Conservation (phyloP, 2,329 filamentous ascomycete genomes). For the Neofusicoccum cordaticola region DNA sequence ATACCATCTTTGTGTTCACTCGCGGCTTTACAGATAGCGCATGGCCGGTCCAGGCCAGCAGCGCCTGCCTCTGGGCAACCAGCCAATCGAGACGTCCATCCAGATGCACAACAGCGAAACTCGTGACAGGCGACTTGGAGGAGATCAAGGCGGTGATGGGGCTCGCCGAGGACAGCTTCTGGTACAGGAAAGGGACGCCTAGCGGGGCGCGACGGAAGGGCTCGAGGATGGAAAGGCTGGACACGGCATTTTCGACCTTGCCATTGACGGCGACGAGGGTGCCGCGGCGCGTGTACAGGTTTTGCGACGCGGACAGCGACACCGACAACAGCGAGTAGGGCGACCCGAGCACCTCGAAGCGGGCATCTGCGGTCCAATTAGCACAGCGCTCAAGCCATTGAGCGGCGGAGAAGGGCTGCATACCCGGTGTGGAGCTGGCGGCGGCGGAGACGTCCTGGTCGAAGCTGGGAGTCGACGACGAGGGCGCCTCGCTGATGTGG, state of each 20-base stretch:
- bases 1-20: conserved; percentile 67
- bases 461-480: conserved; percentile 39
- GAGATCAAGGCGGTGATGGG: conserved; percentile 86
- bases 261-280: conserved; percentile 88
- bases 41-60: conserved; percentile 96
- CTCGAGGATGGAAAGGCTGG: conserved; percentile 81
- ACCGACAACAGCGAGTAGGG: conserved; percentile 94
- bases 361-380: conserved; percentile 64
- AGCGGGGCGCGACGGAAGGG: conserved; percentile 76
- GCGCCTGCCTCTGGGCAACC: conserved; percentile 77
- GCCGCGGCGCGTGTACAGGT: conserved; percentile 86
- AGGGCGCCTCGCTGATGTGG: conserved; percentile 46
- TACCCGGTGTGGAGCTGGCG: conserved; percentile 15
- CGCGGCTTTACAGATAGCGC: conserved; percentile 73
- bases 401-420: not conserved
- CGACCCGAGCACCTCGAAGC: conserved; percentile 88
- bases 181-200: conserved; percentile 92
- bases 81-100: conserved; percentile 97
- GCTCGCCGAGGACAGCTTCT: conserved; percentile 79
- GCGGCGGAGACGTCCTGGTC: conserved; percentile 25
- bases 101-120: conserved; percentile 82
- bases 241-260: conserved; percentile 86
- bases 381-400: conserved; percentile 1
- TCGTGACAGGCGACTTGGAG: conserved; percentile 80
- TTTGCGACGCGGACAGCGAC: conserved; percentile 86